These are phyloP conservation scores for Auricularia cornea DNA, from an alignment of 768 basidiomycete species.

Conservation along the genomic window DNA sequence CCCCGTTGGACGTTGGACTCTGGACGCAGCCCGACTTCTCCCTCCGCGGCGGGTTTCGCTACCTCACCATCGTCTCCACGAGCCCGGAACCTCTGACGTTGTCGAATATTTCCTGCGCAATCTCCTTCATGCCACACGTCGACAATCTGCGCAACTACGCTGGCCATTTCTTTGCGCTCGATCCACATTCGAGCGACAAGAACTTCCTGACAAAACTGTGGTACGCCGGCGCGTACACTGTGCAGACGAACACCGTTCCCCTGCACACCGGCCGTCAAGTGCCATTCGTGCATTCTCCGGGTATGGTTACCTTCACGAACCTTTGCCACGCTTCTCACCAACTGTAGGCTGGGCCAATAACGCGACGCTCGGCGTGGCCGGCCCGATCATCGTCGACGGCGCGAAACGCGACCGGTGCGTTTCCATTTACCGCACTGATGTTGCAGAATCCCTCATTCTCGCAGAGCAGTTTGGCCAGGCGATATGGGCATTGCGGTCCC, in stretches of 20 bases:
- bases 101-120: constrained; percentile 42
- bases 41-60: constrained; percentile 47
- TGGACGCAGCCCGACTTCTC: constrained; percentile 42
- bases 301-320: constrained; percentile 16
- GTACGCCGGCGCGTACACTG: constrained; percentile 56
- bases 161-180: constrained; percentile 44
- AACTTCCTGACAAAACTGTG: constrained; percentile 49
- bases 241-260: constrained; percentile 48
- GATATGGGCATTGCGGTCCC: constrained; percentile 61
- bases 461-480: not conserved
- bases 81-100: constrained; percentile 26
- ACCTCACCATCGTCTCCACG: constrained; percentile 39
- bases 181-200: constrained; percentile 36
- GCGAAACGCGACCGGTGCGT: constrained; percentile 46
- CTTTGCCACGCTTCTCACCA: not conserved
- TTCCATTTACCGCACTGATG: not conserved
- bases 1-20: constrained; percentile 29
- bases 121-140: constrained; percentile 48
- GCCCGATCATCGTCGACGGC: constrained; percentile 52
- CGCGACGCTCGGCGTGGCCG: constrained; percentile 45
- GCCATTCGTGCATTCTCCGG: constrained; percentile 34
- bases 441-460: not conserved
- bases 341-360: constrained; percentile 45
- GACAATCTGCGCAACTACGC: constrained; percentile 39
- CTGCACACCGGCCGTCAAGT: constrained; percentile 42